Conservation (phyloP, 1,284 basidiomycete species). For the Pseudomicrostroma phylloplanum region DNA sequence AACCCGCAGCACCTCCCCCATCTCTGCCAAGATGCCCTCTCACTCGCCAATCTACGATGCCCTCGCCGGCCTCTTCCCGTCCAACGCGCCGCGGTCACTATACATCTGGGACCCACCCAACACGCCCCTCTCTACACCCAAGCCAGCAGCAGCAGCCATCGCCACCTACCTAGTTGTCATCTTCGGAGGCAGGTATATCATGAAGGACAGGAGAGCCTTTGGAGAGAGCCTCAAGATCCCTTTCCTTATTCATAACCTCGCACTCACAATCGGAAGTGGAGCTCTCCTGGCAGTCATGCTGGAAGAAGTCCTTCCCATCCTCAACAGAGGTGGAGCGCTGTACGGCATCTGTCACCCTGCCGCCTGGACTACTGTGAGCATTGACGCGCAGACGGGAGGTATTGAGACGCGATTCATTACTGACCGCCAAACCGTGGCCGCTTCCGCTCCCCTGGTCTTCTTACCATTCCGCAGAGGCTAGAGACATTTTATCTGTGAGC, state of each 20-base stretch:
- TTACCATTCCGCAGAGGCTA: conserved; percentile 10
- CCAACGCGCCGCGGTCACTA: conserved; percentile 4
- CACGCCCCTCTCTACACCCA: conserved; percentile 10
- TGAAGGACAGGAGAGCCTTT: conserved; percentile 64
- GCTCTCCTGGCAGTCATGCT: conserved; percentile 77
- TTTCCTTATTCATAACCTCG: conserved; percentile 87
- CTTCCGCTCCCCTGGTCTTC: no score
- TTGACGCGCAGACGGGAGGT: no score
- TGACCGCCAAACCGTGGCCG: no score
- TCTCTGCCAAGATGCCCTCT: conserved; percentile 11
- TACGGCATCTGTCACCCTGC: conserved; percentile 69
- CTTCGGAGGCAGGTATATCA: conserved; percentile 76
- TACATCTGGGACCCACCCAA: conserved; percentile 9
- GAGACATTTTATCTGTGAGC: conserved; percentile 67
- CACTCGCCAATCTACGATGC: conserved; percentile 13
- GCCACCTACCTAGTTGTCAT: conserved; percentile 77
- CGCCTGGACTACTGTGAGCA: conserved; percentile 66
- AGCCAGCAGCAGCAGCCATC: conserved; percentile 55
- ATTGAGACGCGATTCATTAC: no score
- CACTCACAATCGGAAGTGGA: conserved; percentile 74
- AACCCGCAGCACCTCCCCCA: no score
- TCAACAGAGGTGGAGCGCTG: conserved; percentile 29
- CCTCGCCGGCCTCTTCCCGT: conserved; percentile 8
- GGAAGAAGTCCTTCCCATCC: conserved; percentile 58
- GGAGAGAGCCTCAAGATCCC: conserved; percentile 60